Evolutionary conservation across 495 filamentous ascomycete genomes (phyloP), one percentile per base, ranked within the genome.

Genomic region (Echria macrotheca): DNA sequence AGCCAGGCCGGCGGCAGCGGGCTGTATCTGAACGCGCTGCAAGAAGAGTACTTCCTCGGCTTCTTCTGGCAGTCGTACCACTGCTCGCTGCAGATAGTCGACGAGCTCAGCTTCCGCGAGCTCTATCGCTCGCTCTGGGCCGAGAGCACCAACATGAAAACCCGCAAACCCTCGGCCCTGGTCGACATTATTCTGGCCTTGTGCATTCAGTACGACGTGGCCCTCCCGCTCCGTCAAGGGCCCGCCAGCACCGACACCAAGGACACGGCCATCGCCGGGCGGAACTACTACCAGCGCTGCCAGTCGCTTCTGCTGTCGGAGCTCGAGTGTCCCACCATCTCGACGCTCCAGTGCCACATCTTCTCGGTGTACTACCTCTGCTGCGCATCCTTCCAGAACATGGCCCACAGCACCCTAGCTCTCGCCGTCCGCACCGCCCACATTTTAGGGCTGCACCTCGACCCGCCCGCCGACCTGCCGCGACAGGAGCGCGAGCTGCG

Each of bases 311-410:
- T 81, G 2, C 43, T 58, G 2, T 53, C 58, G 6, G 74, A 80
- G 40, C 59, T 72, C n/a, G 64, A 82, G 53, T 72, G 66, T 22
- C 76, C 74, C 0, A 68, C 73, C 0, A 56, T 79, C 15, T 60
- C 66, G 14, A 78, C 75, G 0, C 52, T 82, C 14, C 78, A 82
- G 53, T 74, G 72, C 53, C 68, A 77, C 45, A 77, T 82, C 41
- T 76, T 74, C 5, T 81, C 68, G 56, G 69, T 74, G 5, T 70
- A 82, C 41, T 83, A 82, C 38, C 69, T 82, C 24, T 73, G 77
- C 22, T 78, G 80, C 44, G 75, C 73, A 5, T 69, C 74, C 12
- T 77, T 75, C 41, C 72, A 72, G 21, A 80, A 76, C 49, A 77
- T 72, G 66, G 65, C 69, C 1, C 57, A 78, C 48, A 65, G 53